Conservation (phyloP, 352 stramenopile species). For the Globisporangium radiosum region DNA sequence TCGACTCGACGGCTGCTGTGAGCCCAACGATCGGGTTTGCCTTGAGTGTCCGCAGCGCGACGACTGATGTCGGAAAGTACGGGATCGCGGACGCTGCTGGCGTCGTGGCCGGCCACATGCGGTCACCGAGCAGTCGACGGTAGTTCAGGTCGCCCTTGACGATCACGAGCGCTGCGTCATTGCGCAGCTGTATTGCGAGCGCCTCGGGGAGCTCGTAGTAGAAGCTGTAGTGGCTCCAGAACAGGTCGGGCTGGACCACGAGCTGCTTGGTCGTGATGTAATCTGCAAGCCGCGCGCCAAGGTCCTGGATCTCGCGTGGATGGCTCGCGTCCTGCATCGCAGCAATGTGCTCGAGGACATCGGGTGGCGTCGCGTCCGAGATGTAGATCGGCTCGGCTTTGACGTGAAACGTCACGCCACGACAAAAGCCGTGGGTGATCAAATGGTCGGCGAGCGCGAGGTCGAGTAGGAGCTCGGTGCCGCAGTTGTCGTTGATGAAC, state of each 20-base stretch:
- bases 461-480: constrained; percentile 64
- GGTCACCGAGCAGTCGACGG: constrained; percentile 91
- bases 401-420: constrained; percentile 59
- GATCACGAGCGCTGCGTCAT: constrained; percentile 84
- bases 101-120: constrained; percentile 83
- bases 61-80: constrained; percentile 65
- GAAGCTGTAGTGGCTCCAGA: constrained; percentile 72
- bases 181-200: constrained; percentile 20
- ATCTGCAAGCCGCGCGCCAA: constrained; percentile 32
- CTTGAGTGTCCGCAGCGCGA: constrained; percentile 69
- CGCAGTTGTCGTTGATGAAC: constrained; percentile 80
- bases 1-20: constrained; percentile 24
- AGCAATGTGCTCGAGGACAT: constrained; percentile 57
- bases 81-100: constrained; percentile 79
- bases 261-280: constrained; percentile 26
- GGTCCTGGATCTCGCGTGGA: constrained; percentile 31
- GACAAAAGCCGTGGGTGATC: constrained; percentile 39
- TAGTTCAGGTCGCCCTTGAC: constrained; percentile 98
- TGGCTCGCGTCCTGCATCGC: constrained; percentile 34
- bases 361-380: constrained; percentile 54
- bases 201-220: constrained; percentile 58
- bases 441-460: constrained; percentile 61
- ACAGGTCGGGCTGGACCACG: constrained; percentile 22
- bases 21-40: constrained; percentile 64
- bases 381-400: constrained; percentile 78